phyloP scores from a whole-genome alignment of 2,329 filamentous ascomycete species.

The Ceratocystis albifundus region DNA sequence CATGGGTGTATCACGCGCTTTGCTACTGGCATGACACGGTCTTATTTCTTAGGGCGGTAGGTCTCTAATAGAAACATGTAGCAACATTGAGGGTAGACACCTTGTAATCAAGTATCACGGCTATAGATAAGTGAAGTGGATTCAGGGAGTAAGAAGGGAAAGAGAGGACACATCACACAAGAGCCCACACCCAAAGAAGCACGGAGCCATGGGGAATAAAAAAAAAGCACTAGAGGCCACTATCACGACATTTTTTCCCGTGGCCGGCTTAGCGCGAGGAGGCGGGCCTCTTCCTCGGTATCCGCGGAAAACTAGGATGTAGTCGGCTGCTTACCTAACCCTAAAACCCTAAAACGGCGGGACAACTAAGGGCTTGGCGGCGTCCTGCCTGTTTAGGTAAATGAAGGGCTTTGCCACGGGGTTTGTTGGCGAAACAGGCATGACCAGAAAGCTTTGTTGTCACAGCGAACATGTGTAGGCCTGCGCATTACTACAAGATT shows the following conservation, averaged over 20 bases:
- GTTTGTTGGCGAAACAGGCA: not conserved
- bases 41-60: too few relatives aligned
- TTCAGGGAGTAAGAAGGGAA: not conserved
- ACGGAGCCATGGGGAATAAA: not conserved
- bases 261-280: not conserved
- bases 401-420: not conserved
- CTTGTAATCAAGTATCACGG: not conserved
- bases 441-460: too few relatives aligned
- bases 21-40: too few relatives aligned
- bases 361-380: not conserved
- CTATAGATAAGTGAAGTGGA: not conserved
- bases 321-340: not conserved
- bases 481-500: too few relatives aligned
- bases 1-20: too few relatives aligned
- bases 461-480: too few relatives aligned
- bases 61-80: too few relatives aligned
- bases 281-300: not conserved
- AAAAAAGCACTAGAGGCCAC: not conserved
- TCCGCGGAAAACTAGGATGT: conserved; percentile 4
- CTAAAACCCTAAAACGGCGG: not conserved
- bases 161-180: not conserved
- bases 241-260: conserved; percentile 10
- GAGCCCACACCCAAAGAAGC: not conserved
- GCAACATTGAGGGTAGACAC: too few relatives aligned
- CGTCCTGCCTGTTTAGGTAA: not conserved